phyloP scores from a whole-genome alignment of 2,329 filamentous ascomycete genomes.

The Tolypocladium ovalisporum region DNA sequence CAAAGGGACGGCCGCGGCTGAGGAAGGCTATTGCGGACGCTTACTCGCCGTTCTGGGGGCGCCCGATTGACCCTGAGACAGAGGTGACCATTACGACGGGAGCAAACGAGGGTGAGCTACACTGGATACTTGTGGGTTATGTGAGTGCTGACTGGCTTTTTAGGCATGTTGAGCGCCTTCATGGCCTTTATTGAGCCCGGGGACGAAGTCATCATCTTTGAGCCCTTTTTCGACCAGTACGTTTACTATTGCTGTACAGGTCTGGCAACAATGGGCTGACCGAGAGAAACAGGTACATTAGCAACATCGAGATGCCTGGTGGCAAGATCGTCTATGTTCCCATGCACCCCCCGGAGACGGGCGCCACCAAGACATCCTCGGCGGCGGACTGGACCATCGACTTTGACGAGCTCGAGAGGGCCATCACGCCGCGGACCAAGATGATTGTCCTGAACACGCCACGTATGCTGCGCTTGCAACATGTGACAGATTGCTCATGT shows the following conservation, averaged over 20 bases:
- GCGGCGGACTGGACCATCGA: conserved; percentile 84
- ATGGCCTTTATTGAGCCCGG: conserved; percentile 94
- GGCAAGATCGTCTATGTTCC: conserved; percentile 93
- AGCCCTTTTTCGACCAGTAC: conserved; percentile 95
- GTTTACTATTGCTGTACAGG: not conserved
- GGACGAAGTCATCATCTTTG: conserved; percentile 95
- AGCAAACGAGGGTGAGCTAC: conserved; percentile 55
- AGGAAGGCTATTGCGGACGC: conserved; percentile 89
- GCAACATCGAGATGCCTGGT: conserved; percentile 97
- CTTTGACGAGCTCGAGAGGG: conserved; percentile 68
- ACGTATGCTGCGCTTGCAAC: conserved; percentile 20
- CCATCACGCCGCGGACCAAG: conserved; percentile 78
- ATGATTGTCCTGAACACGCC: conserved; percentile 90
- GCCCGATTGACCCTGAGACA: conserved; percentile 72
- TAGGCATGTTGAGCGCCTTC: conserved; percentile 83
- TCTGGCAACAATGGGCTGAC: not conserved
- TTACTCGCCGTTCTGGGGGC: conserved; percentile 82
- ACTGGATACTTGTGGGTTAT: conserved; percentile 17
- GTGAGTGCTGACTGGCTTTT: not conserved
- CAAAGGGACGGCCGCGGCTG: conserved; percentile 81
- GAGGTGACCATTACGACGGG: conserved; percentile 93
- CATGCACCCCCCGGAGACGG: conserved; percentile 77
- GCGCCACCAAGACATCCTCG: conserved; percentile 67
- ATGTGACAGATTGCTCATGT: not conserved
- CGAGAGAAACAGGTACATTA: conserved; percentile 48